Base-by-base conservation (phyloP, 441 rosid species). In the Erodium moschatum region DNA sequence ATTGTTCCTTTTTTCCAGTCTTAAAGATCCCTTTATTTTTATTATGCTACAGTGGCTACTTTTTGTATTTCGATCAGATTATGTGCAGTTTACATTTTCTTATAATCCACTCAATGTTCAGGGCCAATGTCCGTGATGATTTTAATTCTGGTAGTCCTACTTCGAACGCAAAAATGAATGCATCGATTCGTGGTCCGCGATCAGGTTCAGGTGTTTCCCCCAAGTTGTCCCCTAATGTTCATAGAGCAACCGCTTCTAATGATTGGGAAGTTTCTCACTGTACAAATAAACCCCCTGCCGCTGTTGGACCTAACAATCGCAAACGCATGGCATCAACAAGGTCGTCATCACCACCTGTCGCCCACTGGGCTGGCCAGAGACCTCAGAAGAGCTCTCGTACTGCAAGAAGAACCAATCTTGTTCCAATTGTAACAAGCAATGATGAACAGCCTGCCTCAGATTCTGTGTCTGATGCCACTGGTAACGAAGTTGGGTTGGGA, bases 281-380 rank as follows among this genome's bases (percentile, higher is more conserved):
- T 81, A 78, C 89, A 72, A 92, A 77, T 80, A 90, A 90, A 82
- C 88, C 96, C 74, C 85, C 91, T 74, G 72, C 83, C 65, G 76
- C 87, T 77, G 75, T 84, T 66, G 98, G 89, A 73, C 79, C 84
- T 74, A 87, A 85, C 75, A 88, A 74, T 67, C 96, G 91, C 76
- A 95, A 89, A 68, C 98, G 98, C 60, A 72, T 88, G 68, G 65
- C 89, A 61, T 80, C 97, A 33, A 75, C 85, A 65, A 82, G 79
- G 73, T 87, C 98, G 71, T 85, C 98, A 70, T 89, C 98, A 72
- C 97, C 96, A 70, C 92, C 98, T 65, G 89, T 90, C 75, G 88
- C 89, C 65, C 86, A 86, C 70, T 95, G 96, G 98, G 86, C 96
- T 20, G 76, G 93, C 76, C 98, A 91, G 76, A 86, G 98, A 79